Evolutionary conservation across 1,139 yeast genomes (phyloP).

Genomic region (Sugiyamaella novakii): DNA sequence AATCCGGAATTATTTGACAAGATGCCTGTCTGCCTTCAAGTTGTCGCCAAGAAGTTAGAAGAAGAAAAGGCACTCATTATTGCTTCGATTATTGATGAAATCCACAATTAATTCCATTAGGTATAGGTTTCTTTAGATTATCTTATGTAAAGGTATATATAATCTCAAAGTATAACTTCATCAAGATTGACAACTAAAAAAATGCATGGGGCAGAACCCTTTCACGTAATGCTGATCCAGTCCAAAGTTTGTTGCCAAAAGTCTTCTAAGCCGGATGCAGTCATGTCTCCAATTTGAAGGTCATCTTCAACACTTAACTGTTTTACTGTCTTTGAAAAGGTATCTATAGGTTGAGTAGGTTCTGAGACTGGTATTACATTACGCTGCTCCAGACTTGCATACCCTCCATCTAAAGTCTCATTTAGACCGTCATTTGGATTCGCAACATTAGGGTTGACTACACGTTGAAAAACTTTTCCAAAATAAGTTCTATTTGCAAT

Average conservation of each 20-base stretch:
- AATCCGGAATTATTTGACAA: conserved; percentile 59
- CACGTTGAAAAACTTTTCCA: not conserved
- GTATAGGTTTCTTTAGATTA: not conserved
- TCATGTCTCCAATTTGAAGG: not conserved
- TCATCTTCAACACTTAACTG: not conserved
- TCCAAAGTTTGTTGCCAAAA: conserved; percentile 4
- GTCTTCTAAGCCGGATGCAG: not conserved
- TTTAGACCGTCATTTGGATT: not conserved
- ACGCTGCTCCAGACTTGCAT: not conserved
- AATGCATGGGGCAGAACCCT: not conserved
- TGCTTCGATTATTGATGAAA: conserved; percentile 6
- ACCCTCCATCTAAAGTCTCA: not conserved
- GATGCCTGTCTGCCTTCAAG: conserved; percentile 66
- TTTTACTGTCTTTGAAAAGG: not conserved
- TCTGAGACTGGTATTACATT: not conserved
- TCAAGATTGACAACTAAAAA: not conserved
- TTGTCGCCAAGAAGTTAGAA: conserved; percentile 59
- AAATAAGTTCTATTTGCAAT: conserved; percentile 2
- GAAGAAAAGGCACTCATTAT: conserved; percentile 45
- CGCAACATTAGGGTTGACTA: not conserved
- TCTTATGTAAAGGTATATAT: not conserved
- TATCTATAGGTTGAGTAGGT: not conserved
- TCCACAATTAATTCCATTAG: not conserved
- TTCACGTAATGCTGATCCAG: not conserved
- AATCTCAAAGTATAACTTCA: no score